These are phyloP conservation scores for Lizanozyma gosingica DNA, from an alignment of 1,139 yeast species.

Conservation along the genomic window DNA sequence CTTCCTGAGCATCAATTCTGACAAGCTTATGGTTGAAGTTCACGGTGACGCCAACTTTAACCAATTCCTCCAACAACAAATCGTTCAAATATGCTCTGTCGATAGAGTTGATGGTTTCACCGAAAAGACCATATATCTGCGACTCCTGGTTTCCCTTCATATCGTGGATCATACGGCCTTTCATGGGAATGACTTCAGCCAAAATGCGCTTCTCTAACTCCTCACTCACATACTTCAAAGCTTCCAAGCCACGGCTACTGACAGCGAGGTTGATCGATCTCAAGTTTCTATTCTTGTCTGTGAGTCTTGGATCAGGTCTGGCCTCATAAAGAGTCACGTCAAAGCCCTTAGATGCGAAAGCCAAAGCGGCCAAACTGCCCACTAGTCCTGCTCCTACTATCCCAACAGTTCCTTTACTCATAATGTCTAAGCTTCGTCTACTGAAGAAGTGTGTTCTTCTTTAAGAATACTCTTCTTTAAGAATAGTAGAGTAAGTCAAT, in stretches of 20 bases:
- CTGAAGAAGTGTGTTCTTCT: too few species aligned
- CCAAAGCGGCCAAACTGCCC: conserved; percentile 81
- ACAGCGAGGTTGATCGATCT: conserved; percentile 84
- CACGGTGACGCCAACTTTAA: conserved; percentile 31
- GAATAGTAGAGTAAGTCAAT: too few species aligned
- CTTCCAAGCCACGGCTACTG: conserved; percentile 71
- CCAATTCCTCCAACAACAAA: conserved; percentile 54
- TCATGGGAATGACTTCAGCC: conserved; percentile 67
- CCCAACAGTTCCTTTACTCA: conserved; percentile 23
- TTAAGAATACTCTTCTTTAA: too few species aligned
- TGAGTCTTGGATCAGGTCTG: conserved; percentile 29
- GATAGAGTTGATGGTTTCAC: conserved; percentile 79
- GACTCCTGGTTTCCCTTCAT: conserved; percentile 52
- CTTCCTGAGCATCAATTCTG: conserved; percentile 19
- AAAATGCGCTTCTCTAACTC: conserved; percentile 49
- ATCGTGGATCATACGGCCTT: conserved; percentile 86
- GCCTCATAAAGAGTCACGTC: conserved; percentile 60
- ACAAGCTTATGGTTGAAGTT: conserved; percentile 53
- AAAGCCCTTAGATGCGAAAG: conserved; percentile 66
- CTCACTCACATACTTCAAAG: conserved; percentile 54
- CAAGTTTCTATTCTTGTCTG: conserved; percentile 26
- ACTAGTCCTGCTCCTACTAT: conserved; percentile 83
- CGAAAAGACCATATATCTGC: conserved; percentile 75
- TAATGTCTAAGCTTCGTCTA: too few species aligned
- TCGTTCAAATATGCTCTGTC: conserved; percentile 67